Evolutionary conservation across 345 rosid genomes (phyloP).

Genomic region (Gossypium ekmanianum): DNA sequence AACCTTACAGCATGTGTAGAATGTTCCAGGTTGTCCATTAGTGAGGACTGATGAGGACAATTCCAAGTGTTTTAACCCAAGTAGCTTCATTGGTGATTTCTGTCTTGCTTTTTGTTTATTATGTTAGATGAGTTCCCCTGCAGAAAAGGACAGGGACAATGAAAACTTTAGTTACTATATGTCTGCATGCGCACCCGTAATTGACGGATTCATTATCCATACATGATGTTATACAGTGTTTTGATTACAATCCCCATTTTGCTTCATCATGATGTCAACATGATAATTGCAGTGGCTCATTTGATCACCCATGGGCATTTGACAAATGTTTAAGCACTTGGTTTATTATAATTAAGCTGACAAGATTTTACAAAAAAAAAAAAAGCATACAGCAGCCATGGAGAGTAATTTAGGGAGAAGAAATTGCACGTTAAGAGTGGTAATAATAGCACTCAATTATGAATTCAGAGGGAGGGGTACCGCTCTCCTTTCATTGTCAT

Average conservation of each 20-base stretch:
- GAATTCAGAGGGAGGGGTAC: not conserved
- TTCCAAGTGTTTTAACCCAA: not conserved
- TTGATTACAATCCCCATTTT: slow-evolving; percentile 8
- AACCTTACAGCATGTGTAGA: not conserved
- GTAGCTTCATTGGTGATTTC: not conserved
- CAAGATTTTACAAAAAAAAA: not conserved
- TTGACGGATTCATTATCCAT: slow-evolving; percentile 18
- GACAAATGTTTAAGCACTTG: not conserved
- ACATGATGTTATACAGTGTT: not conserved
- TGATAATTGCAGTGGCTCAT: slow-evolving; percentile 11
- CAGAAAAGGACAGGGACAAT: slow-evolving; percentile 15
- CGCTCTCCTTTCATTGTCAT: not conserved
- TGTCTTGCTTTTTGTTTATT: slow-evolving; percentile 4
- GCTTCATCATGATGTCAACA: slow-evolving; percentile 7
- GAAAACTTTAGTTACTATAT: slow-evolving; percentile 6
- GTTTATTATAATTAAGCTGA: not conserved
- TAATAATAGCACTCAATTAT: slow-evolving; percentile 5
- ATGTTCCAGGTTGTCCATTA: slow-evolving; percentile 15
- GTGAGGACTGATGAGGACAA: not conserved
- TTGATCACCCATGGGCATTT: not conserved
- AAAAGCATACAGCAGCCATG: not conserved
- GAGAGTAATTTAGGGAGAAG: not conserved
- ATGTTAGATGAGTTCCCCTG: not conserved
- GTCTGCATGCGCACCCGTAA: slow-evolving; percentile 25
- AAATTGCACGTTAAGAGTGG: not conserved